Base-by-base conservation (phyloP, 306 rosid genomes). In the cucumber (Cucumis sativus) region DNA sequence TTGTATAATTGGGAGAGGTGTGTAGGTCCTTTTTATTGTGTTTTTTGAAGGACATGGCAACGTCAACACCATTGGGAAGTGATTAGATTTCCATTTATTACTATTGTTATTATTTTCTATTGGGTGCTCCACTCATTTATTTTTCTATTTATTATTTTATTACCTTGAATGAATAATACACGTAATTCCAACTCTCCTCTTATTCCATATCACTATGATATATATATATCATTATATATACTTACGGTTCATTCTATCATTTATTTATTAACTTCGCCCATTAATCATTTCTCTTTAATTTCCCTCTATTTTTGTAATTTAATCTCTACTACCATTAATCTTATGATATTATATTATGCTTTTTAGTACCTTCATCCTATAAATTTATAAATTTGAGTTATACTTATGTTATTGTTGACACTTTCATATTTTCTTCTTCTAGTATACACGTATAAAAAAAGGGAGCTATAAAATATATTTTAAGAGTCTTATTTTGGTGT, bases 51-150 rank as follows among this genome's bases (percentile, higher is more conserved):
- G 72, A 65, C 72, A 35, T 0, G 51, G 16, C 72, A 65, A 65
- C 72, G 49, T 65, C 72, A 65, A 15, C 72, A n/a, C 72, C 72
- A 65, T 39, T 65, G 72, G 51, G 49, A 65, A 2, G 5, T 66
- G 73, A 66, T 66, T 66, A 66, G 73, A 66, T 66, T 37, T 39
- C 73, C 73, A 66, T 66, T 37, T 66, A n/a, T 65, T 17, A n/a
- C n/a, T 10, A 9, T 39, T 18, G 2, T 65, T 39, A 60, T 60
- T 60, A 60, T 66, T 66, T 62, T 62, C 73, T 45, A 37, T 39
- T 39, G 51, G 73, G 73, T 66, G 73, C 73, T 66, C 73, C 73
- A 66, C 73, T 66, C 30, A 66, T 40, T 56, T 4, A 18, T 56
- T 7, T n/a, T 58, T 58, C 30, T 5, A 58, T 20, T 3, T 20